Evolutionary conservation across 2,329 filamentous ascomycete species (phyloP), one percentile per base, ranked within the genome.

Genomic region (Diaporthe ampelina): DNA sequence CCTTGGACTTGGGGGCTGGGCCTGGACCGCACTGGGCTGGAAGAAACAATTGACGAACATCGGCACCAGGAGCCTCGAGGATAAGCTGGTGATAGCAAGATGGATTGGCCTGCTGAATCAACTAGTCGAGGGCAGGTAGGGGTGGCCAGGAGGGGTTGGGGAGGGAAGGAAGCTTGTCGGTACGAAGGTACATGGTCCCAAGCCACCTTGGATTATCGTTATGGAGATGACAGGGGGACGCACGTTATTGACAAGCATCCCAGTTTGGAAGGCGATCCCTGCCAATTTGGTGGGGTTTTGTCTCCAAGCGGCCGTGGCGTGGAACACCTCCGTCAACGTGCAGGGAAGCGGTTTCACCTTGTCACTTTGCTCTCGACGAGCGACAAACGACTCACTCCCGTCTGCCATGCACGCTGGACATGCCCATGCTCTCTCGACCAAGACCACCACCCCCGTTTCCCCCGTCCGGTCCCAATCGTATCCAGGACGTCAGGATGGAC

Each of bases 281-380:
- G 70, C 37, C 48, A n/a, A 7, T 19, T 13, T 72, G 57, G 48
- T 72, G 70, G 57, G 68, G 57, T 61, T 40, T 54, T 54, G 45
- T 56, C 69, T 37, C 57, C 32, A 72, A 52, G 45, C 70, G 48
- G 57, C 70, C 70, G 45, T 54, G 70, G 45, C 50, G 57, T 52
- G 57, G 70, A 61, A 72, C 70, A 45, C 50, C 57, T 63, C 57
- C 40, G 50, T 63, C 70, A 50, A 72, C 57, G 48, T 72, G 70
- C 70, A 63, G 57, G 70, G 57, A 54, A 63, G 35, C 45, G 32
- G 70, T 72, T 72, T 72, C 70, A 72, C 70, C 70, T 54, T 61
- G 29, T 61, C 56, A 52, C 56, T 32, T 32, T 61, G 69, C 56
- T 43, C 52, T 63, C 59, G 59, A 63, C 45, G 37, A 58, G 40